Conservation (phyloP, 176 grass and related monocot species). For the Poa annua region DNA sequence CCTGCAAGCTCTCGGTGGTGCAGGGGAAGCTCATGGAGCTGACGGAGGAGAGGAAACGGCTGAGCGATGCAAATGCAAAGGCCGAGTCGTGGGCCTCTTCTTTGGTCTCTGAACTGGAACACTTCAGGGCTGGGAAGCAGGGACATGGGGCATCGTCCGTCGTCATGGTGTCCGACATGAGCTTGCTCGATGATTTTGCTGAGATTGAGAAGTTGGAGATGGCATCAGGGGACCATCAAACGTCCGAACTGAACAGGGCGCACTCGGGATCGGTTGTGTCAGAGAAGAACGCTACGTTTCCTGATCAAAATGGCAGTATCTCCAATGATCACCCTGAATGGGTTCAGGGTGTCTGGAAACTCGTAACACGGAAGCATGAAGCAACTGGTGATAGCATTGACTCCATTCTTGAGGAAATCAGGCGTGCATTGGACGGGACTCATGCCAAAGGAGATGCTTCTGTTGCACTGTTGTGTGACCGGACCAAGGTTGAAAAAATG, state of each 20-base stretch:
- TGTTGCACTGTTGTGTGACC: background rate
- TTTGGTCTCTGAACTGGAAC: conserved; percentile 72
- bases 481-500: conserved; percentile 19
- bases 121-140: conserved; percentile 60
- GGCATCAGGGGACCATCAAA: conserved; percentile 13
- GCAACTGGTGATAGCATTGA: conserved; percentile 51
- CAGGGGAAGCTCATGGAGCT: conserved; percentile 57
- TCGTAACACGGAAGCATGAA: conserved; percentile 69
- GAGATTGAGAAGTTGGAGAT: conserved; percentile 64
- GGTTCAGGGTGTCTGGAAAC: conserved; percentile 57
- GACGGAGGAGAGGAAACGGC: conserved; percentile 40
- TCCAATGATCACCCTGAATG: conserved; percentile 55
- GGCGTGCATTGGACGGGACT: conserved; percentile 43
- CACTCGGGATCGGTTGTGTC: background rate
- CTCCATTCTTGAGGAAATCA: conserved; percentile 59
- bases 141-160: conserved; percentile 26
- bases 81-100: conserved; percentile 72
- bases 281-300: conserved; percentile 23
- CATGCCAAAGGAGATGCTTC: conserved; percentile 18
- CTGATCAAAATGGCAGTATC: background rate
- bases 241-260: background rate
- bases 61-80: conserved; percentile 38
- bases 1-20: conserved; percentile 53
- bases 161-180: conserved; percentile 44
- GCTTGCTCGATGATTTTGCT: conserved; percentile 61